Evolutionary conservation across 75 land plant species (phyloP).

Genomic region (Pinus taeda): DNA sequence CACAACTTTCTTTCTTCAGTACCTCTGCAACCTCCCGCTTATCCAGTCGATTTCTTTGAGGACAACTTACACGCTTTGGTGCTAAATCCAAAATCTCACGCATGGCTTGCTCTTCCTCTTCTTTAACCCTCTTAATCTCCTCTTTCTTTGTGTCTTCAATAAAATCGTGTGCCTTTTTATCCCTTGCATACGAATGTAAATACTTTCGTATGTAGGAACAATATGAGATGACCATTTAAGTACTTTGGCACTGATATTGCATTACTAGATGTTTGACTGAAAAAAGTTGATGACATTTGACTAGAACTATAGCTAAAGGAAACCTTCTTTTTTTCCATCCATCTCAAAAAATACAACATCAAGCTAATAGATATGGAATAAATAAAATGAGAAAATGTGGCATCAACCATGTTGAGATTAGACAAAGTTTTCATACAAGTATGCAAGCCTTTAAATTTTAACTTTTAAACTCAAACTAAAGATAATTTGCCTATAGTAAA

Average conservation of each 20-base stretch:
- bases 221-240: conserved; percentile 4
- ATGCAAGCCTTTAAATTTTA: too few relatives aligned
- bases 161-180: conserved; percentile 38
- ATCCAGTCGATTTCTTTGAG: conserved; percentile 77
- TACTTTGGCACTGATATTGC: not conserved
- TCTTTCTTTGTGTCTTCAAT: conserved; percentile 55
- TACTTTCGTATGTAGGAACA: conserved; percentile 66
- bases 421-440: not conserved
- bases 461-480: not conserved
- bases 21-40: conserved; percentile 85
- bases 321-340: not conserved
- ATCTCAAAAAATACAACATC: not conserved
- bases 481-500: not conserved
- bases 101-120: conserved; percentile 90
- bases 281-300: not conserved
- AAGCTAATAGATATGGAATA: not conserved
- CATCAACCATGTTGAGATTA: not conserved
- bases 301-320: not conserved
- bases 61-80: conserved; percentile 57
- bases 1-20: conserved; percentile 75
- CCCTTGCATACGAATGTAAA: conserved; percentile 83
- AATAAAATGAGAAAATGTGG: not conserved
- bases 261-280: not conserved
- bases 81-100: conserved; percentile 91
- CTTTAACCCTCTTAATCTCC: conserved; percentile 81